phyloP scores from a whole-genome alignment of 208 protist genomes.

The Trypanosoma vivax region DNA sequence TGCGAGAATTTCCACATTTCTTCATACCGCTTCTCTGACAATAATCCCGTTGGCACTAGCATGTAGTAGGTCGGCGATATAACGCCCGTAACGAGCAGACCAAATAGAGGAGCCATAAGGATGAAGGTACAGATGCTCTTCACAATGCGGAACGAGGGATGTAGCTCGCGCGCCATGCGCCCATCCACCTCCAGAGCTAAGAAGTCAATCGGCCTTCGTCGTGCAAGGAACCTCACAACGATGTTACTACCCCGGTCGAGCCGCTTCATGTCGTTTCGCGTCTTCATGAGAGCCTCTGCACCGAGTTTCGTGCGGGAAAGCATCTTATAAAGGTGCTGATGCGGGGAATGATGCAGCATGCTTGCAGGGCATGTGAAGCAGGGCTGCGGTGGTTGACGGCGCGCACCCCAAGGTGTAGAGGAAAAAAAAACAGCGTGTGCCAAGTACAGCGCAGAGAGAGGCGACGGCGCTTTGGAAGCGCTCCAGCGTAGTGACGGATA shows the following conservation, averaged over 20 bases:
- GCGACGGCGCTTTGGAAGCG: too few species aligned
- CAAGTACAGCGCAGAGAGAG: too few species aligned
- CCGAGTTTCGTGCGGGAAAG: constrained; percentile 69
- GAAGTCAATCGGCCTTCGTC: constrained; percentile 65
- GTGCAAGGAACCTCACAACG: constrained; percentile 57
- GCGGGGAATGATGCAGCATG: constrained; percentile 39
- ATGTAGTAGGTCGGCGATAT: constrained; percentile 74
- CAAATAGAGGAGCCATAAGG: constrained; percentile 39
- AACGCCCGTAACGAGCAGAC: constrained; percentile 37
- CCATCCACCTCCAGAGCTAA: constrained; percentile 74
- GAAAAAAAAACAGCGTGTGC: too few species aligned
- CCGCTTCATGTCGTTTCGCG: constrained; percentile 60
- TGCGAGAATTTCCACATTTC: constrained; percentile 67
- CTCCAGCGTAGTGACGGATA: too few species aligned
- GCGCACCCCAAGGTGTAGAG: too few species aligned
- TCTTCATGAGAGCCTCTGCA: constrained; percentile 65
- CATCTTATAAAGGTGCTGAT: constrained; percentile 37
- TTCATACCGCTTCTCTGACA: constrained; percentile 54
- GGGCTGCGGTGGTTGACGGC: too few species aligned
- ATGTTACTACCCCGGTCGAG: constrained; percentile 40
- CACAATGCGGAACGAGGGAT: constrained; percentile 58
- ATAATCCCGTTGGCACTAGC: constrained; percentile 44
- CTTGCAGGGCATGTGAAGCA: not conserved
- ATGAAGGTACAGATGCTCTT: constrained; percentile 48
- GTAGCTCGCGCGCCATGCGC: constrained; percentile 50